Evolutionary conservation across 106 monocot species (phyloP).

Genomic region (Narthecium ossifragum): DNA sequence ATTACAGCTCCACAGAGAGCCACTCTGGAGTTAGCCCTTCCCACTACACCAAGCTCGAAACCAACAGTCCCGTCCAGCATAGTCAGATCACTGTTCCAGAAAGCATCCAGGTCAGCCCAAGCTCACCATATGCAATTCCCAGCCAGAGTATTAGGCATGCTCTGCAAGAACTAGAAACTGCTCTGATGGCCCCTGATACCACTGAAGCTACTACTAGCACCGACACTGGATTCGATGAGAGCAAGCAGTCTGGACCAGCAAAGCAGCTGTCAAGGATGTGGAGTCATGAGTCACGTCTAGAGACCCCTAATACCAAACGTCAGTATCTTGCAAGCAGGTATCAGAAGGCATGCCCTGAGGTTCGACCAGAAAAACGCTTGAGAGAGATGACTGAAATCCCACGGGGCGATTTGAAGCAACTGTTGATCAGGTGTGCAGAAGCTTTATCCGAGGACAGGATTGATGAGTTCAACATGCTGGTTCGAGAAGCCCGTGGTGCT

Average conservation of each 20-base stretch:
- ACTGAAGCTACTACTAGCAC: constrained; percentile 25
- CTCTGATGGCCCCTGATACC: constrained; percentile 64
- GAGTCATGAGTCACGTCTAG: constrained; percentile 12
- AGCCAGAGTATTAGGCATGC: constrained; percentile 37
- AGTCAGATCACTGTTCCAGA: constrained; percentile 8
- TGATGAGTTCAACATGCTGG: constrained; percentile 31
- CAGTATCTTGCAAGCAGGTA: constrained; percentile 1
- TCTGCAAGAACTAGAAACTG: constrained; percentile 57
- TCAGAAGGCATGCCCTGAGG: constrained; percentile 5
- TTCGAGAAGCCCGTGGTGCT: constrained; percentile 18
- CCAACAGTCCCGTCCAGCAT: constrained; percentile 16
- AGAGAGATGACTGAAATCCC: constrained; percentile 19
- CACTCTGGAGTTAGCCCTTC: no score
- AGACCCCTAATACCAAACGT: not conserved
- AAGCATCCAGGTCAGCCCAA: not conserved
- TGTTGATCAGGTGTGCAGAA: constrained; percentile 57
- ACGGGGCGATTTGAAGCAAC: constrained; percentile 29
- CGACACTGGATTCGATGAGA: constrained; percentile 5
- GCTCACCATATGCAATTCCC: constrained; percentile 14
- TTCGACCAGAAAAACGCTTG: constrained; percentile 45
- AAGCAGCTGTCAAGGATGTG: constrained; percentile 35
- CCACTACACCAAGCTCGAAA: no score
- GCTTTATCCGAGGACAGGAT: constrained; percentile 45
- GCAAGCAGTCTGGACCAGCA: constrained; percentile 6
- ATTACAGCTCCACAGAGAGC: no score